Conservation (phyloP, 306 rosid genomes). For the Prunus salicina region DNA sequence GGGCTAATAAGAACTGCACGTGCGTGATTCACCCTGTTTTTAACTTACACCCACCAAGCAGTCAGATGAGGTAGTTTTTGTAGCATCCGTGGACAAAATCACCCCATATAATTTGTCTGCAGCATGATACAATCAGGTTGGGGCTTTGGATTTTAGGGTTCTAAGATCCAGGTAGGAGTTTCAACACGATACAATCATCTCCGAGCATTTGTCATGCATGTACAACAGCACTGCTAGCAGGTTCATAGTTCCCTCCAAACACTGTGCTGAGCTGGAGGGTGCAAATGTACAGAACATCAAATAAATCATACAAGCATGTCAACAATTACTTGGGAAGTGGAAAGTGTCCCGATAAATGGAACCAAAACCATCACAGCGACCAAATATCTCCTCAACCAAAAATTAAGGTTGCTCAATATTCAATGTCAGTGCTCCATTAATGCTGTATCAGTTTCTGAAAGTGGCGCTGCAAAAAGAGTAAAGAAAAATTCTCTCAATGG, state of each 20-base stretch:
- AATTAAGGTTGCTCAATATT: constrained; percentile 23
- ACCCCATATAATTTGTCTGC: constrained; percentile 14
- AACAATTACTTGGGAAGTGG: constrained; percentile 29
- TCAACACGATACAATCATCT: constrained; percentile 14
- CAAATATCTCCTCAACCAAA: constrained; percentile 12
- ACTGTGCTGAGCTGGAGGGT: constrained; percentile 9
- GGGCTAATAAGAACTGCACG: constrained; percentile 6
- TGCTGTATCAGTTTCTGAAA: constrained; percentile 92
- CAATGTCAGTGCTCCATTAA: constrained; percentile 79
- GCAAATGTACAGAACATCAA: constrained; percentile 31
- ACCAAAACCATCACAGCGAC: constrained; percentile 31
- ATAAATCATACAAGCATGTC: constrained; percentile 40
- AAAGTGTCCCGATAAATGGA: constrained; percentile 33
- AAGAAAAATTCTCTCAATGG: constrained; percentile 23
- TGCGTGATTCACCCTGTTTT: neutral
- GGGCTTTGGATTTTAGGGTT: constrained; percentile 20
- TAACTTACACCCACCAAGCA: neutral
- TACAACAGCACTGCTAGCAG: constrained; percentile 25
- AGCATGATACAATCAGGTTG: constrained; percentile 14
- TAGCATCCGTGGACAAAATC: constrained; percentile 23
- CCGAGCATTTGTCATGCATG: constrained; percentile 26
- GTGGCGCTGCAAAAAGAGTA: constrained; percentile 70
- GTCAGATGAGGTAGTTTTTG: constrained; percentile 3
- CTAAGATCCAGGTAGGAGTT: constrained; percentile 24
- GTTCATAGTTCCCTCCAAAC: constrained; percentile 26